Conservation (phyloP, 2,329 filamentous ascomycete species). For the Endoconidiophora laricicola region DNA sequence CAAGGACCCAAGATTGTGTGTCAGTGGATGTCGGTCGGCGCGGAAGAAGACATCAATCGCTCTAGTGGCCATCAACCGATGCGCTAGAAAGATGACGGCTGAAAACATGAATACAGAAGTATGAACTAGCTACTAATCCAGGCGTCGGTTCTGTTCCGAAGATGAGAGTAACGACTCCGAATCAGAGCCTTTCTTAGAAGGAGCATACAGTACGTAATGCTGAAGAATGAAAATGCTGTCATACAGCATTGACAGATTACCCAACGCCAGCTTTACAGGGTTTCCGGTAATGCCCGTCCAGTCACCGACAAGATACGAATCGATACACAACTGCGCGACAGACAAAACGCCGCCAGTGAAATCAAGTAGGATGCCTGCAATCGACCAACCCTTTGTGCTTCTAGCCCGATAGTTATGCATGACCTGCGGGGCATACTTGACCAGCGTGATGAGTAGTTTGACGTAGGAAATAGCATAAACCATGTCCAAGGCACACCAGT, state of each 20-base stretch:
- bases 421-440: conserved; percentile 87
- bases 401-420: conserved; percentile 68
- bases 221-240: conserved; percentile 76
- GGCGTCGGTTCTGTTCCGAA: conserved; percentile 16
- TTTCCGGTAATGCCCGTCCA: conserved; percentile 88
- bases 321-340: conserved; percentile 64
- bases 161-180: conserved; percentile 18
- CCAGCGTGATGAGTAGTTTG: conserved; percentile 72
- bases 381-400: conserved; percentile 79
- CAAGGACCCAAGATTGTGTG: no score
- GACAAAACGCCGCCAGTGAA: conserved; percentile 68
- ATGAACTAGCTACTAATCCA: conserved; percentile 11
- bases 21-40: no score
- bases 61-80: no score
- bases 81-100: neutral
- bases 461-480: conserved; percentile 64
- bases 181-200: conserved; percentile 14
- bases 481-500: conserved; percentile 47
- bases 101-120: neutral
- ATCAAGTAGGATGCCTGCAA: conserved; percentile 69
- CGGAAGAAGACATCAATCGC: no score
- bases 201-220: conserved; percentile 64
- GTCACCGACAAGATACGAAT: conserved; percentile 68
- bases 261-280: conserved; percentile 73
- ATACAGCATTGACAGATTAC: conserved; percentile 73